A percentile compares a stretch with the other conserved stretches of the same genome.
Conservation (phyloP, 2,329 filamentous ascomycete species). For the Apiospora sp. region DNA sequence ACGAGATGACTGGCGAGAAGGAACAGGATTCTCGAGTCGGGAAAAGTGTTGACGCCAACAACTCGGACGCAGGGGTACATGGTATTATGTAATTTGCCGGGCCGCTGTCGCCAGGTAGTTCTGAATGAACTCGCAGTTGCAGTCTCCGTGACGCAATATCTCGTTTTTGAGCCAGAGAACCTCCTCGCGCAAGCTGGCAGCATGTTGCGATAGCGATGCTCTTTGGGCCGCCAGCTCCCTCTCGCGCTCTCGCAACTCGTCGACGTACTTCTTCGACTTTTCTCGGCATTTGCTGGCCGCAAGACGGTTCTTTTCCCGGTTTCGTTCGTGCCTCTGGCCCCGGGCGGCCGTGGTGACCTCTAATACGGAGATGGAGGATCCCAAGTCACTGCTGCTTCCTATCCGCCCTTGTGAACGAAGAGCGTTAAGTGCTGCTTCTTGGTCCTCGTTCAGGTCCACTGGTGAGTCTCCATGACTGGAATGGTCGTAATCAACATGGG, state of each 20-base stretch:
- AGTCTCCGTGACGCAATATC: conserved; percentile 40
- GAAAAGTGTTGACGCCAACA: not conserved
- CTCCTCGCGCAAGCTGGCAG: conserved; percentile 37
- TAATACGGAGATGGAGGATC: conserved; percentile 21
- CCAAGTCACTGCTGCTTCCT: not conserved
- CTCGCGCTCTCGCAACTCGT: conserved; percentile 38
- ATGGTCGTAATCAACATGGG: conserved; percentile 9
- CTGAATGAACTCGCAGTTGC: conserved; percentile 38
- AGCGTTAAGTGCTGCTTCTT: not conserved
- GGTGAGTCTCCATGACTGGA: conserved; percentile 15
- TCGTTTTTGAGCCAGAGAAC: conserved; percentile 42
- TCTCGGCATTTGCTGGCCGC: conserved; percentile 43
- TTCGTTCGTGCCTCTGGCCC: conserved; percentile 25
- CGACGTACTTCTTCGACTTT: conserved; percentile 39
- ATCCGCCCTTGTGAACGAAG: not conserved
- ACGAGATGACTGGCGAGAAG: not conserved
- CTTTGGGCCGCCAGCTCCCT: conserved; percentile 30
- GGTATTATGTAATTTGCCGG: conserved; percentile 24
- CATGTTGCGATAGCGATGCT: conserved; percentile 33
- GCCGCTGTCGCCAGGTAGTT: conserved; percentile 40
- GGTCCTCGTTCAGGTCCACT: conserved; percentile 16
- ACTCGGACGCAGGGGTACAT: not conserved
- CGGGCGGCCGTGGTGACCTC: conserved; percentile 16
- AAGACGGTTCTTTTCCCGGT: conserved; percentile 36
- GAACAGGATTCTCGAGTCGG: not conserved